These are phyloP conservation scores for Triglochin maritima DNA, from an alignment of 106 monocot genomes.

Conservation along the genomic window DNA sequence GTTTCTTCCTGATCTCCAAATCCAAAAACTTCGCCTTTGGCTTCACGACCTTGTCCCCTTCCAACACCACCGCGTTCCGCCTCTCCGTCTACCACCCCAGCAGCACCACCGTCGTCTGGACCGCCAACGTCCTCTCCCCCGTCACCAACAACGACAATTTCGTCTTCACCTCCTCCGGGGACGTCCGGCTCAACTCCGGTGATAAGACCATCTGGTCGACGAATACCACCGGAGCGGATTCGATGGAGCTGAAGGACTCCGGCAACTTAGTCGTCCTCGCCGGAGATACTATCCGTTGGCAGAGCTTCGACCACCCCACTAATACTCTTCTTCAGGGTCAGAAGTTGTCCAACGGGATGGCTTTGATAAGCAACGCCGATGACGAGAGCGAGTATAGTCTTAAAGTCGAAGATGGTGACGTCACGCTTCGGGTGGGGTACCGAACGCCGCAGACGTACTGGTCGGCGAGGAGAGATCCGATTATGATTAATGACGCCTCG, in stretches of 20 bases:
- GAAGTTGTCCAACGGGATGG: conserved; percentile 43
- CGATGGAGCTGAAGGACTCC: conserved; percentile 33
- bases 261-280: conserved; percentile 48
- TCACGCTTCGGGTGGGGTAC: conserved; percentile 34
- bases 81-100: conserved; percentile 23
- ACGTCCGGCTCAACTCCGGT: conserved; percentile 28
- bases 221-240: conserved; percentile 30
- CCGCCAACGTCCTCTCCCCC: conserved; percentile 41
- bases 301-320: conserved; percentile 64
- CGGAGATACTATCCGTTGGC: conserved; percentile 29
- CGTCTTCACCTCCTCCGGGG: conserved; percentile 40
- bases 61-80: conserved; percentile 25
- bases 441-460: conserved; percentile 54
- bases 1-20: conserved; percentile 55
- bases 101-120: conserved; percentile 38
- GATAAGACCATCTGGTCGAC: conserved; percentile 41
- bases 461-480: conserved; percentile 39
- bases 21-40: conserved; percentile 52
- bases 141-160: conserved; percentile 40
- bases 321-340: conserved; percentile 60
- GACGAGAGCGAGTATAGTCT: conserved; percentile 18
- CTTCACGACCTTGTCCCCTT: conserved; percentile 17
- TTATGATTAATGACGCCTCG: conserved; percentile 8
- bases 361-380: conserved; percentile 27
- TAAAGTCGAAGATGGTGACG: conserved; percentile 28